These are phyloP conservation scores for Nothomitra cinnamomea DNA, from an alignment of 2,329 filamentous ascomycete species.

Conservation along the genomic window DNA sequence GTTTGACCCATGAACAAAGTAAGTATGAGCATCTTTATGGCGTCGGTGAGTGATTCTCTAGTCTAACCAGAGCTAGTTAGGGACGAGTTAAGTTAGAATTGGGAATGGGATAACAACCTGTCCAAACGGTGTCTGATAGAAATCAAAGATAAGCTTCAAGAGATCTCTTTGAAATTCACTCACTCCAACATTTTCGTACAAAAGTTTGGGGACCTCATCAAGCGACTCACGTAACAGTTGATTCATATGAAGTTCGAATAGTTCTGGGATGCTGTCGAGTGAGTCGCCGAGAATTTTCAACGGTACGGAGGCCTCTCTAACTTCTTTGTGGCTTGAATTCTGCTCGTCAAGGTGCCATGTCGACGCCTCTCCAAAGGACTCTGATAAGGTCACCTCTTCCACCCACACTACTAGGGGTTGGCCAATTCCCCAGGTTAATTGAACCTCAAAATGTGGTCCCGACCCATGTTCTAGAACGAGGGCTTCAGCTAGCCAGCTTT, in stretches of 20 bases:
- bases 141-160: neutral
- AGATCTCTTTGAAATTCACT: neutral
- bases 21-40: neutral
- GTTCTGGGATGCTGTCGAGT: neutral
- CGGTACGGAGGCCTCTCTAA: neutral
- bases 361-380: neutral
- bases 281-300: neutral
- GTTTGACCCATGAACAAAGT: neutral
- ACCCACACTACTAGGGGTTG: neutral
- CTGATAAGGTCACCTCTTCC: neutral
- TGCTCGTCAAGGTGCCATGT: neutral
- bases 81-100: neutral
- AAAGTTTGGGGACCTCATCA: neutral
- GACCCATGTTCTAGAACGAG: no score
- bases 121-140: neutral
- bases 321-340: neutral
- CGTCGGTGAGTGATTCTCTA: neutral
- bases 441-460: no score
- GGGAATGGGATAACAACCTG: neutral
- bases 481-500: no score
- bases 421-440: neutral
- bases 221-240: neutral
- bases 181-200: neutral
- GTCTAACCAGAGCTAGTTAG: neutral
- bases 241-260: neutral